Percentiles rank a stretch among this genome's conserved stretches.
phyloP scores from a whole-genome alignment of 2,329 filamentous ascomycete genomes.

The Stylonectria norvegica region DNA sequence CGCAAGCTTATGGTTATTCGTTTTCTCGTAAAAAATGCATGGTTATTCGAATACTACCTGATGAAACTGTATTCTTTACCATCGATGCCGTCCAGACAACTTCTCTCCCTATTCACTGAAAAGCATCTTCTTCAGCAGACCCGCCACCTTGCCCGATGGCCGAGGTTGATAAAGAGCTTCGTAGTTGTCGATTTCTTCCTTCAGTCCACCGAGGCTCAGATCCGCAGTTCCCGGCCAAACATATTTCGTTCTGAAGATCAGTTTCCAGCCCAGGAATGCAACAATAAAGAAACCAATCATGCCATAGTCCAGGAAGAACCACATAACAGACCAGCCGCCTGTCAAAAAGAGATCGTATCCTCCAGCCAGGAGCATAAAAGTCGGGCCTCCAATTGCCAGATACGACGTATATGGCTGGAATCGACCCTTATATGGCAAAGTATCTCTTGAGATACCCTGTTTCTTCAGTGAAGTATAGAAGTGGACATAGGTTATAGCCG shows the following conservation, averaged over 20 bases:
- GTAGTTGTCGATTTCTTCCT: conserved; percentile 17
- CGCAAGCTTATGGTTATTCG: too few species aligned
- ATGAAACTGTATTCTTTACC: too few species aligned
- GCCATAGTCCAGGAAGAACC: conserved; percentile 14
- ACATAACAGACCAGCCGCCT: conserved; percentile 14
- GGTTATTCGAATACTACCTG: too few species aligned
- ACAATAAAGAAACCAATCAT: conserved; percentile 13
- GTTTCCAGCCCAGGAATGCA: conserved; percentile 9
- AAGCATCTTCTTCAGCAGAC: too few species aligned
- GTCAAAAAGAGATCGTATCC: conserved; percentile 11
- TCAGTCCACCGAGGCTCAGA: conserved; percentile 11
- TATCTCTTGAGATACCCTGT: conserved; percentile 10
- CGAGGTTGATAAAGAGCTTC: conserved; percentile 7
- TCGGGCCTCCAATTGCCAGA: conserved; percentile 10
- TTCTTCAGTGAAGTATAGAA: conserved; percentile 10
- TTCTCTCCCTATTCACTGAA: too few species aligned
- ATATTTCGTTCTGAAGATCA: conserved; percentile 10
- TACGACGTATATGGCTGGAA: conserved; percentile 15
- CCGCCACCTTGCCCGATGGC: conserved; percentile 1
- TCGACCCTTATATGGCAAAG: conserved; percentile 10
- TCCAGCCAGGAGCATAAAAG: conserved; percentile 12
- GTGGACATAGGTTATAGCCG: conserved; percentile 11
- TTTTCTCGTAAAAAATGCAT: too few species aligned
- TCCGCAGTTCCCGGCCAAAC: conserved; percentile 13
- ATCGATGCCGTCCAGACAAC: too few species aligned